Percentiles rank a stretch among this genome's conserved stretches.
Conservation (phyloP, 345 rosid species). For the Turritis glabra region DNA sequence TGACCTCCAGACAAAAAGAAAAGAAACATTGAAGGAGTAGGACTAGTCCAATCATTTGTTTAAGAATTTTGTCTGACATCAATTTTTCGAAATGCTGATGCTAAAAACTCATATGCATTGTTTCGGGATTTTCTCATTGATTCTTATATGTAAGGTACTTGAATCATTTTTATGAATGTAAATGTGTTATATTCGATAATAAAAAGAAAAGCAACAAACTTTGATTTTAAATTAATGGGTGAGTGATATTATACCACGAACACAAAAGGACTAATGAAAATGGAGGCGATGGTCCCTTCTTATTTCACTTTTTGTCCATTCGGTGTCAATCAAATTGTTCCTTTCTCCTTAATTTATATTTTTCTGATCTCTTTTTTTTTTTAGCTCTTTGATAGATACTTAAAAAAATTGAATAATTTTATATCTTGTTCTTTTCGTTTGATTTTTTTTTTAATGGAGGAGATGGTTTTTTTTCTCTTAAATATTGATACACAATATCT, state of each 20-base stretch:
- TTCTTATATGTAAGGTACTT: background rate
- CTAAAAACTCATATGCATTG: background rate
- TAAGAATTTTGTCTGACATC: background rate
- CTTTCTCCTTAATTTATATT: slow-evolving; percentile 15
- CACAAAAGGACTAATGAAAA: slow-evolving; percentile 16
- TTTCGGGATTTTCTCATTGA: background rate
- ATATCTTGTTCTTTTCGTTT: background rate
- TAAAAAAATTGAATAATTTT: background rate
- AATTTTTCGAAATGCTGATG: background rate
- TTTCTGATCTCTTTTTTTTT: slow-evolving; percentile 9
- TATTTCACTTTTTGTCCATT: slow-evolving; percentile 29
- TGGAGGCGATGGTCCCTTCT: slow-evolving; percentile 36
- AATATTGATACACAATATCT: background rate
- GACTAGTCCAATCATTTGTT: background rate
- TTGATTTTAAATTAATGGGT: background rate
- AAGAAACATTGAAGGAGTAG: no score
- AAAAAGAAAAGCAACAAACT: background rate
- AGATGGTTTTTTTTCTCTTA: background rate
- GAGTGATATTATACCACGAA: slow-evolving; percentile 18
- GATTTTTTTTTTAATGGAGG: background rate
- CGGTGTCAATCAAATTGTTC: slow-evolving; percentile 33
- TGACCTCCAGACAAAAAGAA: no score
- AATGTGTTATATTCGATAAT: background rate
- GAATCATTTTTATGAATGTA: background rate
- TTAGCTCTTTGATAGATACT: slow-evolving; percentile 3